These are phyloP conservation scores for Neonectria magnoliae DNA, from an alignment of 2,329 filamentous ascomycete genomes.

Conservation along the genomic window DNA sequence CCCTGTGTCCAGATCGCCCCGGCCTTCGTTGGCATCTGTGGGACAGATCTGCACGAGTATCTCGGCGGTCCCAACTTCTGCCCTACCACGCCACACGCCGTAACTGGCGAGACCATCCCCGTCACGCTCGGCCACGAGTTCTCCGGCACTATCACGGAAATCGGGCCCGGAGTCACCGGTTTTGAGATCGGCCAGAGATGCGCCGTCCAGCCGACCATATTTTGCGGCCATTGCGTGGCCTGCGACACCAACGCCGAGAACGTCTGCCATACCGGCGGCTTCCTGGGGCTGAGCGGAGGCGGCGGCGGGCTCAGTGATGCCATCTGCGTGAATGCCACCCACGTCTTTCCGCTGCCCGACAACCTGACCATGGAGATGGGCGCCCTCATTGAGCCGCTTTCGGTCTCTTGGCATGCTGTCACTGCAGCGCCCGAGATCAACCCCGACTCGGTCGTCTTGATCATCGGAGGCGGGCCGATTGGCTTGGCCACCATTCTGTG, in stretches of 20 bases:
- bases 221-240: slow-evolving; percentile 64
- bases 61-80: slow-evolving; percentile 48
- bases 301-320: slow-evolving; percentile 65
- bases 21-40: slow-evolving; percentile 62
- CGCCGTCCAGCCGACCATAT: slow-evolving; percentile 68
- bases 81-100: slow-evolving; percentile 63
- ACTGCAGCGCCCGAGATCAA: slow-evolving; percentile 54
- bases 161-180: slow-evolving; percentile 60
- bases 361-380: slow-evolving; percentile 61
- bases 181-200: slow-evolving; percentile 66
- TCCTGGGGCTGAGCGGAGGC: slow-evolving; percentile 52
- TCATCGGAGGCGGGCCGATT: slow-evolving; percentile 62
- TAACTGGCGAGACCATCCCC: slow-evolving; percentile 67
- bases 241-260: slow-evolving; percentile 65
- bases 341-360: slow-evolving; percentile 61
- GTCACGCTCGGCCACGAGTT: slow-evolving; percentile 74
- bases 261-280: slow-evolving; percentile 61
- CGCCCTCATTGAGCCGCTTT: slow-evolving; percentile 62
- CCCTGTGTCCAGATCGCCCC: slow-evolving; percentile 37
- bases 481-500: slow-evolving; percentile 59
- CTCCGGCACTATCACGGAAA: slow-evolving; percentile 66
- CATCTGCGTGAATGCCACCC: slow-evolving; percentile 60
- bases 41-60: slow-evolving; percentile 47
- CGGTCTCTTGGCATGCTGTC: slow-evolving; percentile 58
- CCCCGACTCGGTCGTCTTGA: slow-evolving; percentile 55